Base-by-base conservation (phyloP, 2,329 filamentous ascomycete species). In the Nemania sp. region DNA sequence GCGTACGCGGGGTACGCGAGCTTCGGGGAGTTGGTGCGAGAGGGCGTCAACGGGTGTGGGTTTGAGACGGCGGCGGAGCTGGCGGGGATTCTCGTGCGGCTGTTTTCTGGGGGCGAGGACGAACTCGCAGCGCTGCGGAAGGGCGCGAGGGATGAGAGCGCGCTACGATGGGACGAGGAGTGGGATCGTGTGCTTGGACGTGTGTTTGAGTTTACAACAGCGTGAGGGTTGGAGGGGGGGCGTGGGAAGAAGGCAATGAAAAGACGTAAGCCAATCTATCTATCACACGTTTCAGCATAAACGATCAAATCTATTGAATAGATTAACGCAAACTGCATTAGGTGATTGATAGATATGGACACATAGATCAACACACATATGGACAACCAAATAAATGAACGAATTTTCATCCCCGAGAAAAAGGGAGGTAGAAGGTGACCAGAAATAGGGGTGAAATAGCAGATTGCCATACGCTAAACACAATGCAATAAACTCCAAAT, bases 1-100 rank as follows among this genome's bases (percentile, higher is more conserved):
- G 95, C 94, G 3, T 98, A 96, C 86, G 88, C 88, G 27, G 87
- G 87, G 1, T 99, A 97, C 76, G 90, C 94, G 77, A 95, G 94
- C 70, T 97, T 97, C 86, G 84, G 88, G 2, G 96, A 99, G 81
- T 83, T 99, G n/a, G 92, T 99, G 27, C 91, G 87, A 60, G 94
- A 98, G 75, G 92, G 92, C 0, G 84, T 90, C 45, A 98, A 98
- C 77, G 96, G 96, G 1, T 87, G 88, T 73, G 94, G 96, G 0
- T 99, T 99, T 76, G 88, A 88, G 72, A 93, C 88, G 59, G 85
- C 90, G 0, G 82, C 85, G 13, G 88, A 93, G 74, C 81, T 99
- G 55, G 83, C 87, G 0, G 79, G 82, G 3, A 85, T 92, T 13
- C 78, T 98, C 11, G 79, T 83, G 18, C 83, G 90, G 22, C 79